These are phyloP conservation scores for Hypoxylon sp. DNA, from an alignment of 2,329 filamentous ascomycete species.

Conservation along the genomic window DNA sequence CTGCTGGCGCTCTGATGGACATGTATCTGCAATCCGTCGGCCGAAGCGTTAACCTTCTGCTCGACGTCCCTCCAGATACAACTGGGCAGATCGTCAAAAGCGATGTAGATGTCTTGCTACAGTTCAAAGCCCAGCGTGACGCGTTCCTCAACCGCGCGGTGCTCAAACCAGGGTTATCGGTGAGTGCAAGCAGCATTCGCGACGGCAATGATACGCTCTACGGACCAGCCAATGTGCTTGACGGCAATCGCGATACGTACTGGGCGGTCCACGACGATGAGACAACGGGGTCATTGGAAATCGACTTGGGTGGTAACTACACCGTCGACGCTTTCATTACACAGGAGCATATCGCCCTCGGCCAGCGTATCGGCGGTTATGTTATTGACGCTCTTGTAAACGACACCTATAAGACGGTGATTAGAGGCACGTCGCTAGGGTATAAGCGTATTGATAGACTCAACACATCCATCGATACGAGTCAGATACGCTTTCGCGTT, in stretches of 20 bases:
- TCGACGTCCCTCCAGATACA: conserved; percentile 51
- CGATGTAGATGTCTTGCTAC: conserved; percentile 43
- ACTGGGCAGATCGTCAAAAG: conserved; percentile 44
- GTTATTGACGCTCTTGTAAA: conserved; percentile 44
- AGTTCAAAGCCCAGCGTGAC: conserved; percentile 47
- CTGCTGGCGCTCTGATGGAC: conserved; percentile 45
- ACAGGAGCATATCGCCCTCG: conserved; percentile 52
- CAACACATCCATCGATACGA: conserved; percentile 34
- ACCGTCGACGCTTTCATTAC: conserved; percentile 48
- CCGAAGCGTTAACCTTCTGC: conserved; percentile 49
- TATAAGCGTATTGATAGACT: conserved; percentile 51
- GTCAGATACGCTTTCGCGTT: conserved; percentile 45
- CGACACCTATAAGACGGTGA: conserved; percentile 40
- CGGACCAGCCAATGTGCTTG: conserved; percentile 47
- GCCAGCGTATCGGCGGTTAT: conserved; percentile 53
- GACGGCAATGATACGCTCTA: conserved; percentile 38
- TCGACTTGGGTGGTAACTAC: conserved; percentile 43
- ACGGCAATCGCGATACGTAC: conserved; percentile 46
- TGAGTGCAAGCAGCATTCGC: conserved; percentile 47
- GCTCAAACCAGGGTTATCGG: conserved; percentile 28
- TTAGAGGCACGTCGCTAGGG: conserved; percentile 48
- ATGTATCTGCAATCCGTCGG: conserved; percentile 52
- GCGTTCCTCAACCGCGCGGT: conserved; percentile 45
- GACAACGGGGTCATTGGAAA: conserved; percentile 48
- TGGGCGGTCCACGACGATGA: conserved; percentile 49